These are phyloP conservation scores for Trichoderma sp. DNA, from an alignment of 2,329 filamentous ascomycete species.

Conservation along the genomic window DNA sequence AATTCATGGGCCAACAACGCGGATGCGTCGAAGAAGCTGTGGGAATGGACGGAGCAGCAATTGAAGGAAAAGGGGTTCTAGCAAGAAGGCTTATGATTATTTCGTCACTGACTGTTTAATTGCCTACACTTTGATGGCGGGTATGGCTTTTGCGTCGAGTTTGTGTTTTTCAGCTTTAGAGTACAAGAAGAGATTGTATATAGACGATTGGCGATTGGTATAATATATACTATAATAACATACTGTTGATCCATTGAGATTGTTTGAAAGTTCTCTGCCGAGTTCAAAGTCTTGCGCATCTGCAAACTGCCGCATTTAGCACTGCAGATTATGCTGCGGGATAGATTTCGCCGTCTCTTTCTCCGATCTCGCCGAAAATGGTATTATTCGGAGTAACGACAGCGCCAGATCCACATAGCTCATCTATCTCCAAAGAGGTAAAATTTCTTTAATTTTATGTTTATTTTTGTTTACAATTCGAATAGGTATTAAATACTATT, in stretches of 20 bases:
- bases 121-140: not conserved
- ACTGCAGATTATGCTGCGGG: not conserved
- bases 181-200: not conserved
- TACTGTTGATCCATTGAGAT: not conserved
- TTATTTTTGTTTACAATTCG: not conserved
- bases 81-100: not conserved
- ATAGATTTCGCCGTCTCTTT: not conserved
- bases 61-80: conserved; percentile 18
- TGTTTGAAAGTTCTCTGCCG: not conserved
- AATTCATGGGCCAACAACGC: conserved; percentile 1
- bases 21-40: not conserved
- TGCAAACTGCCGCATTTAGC: not conserved
- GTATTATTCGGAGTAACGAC: not conserved
- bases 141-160: not conserved
- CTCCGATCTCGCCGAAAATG: conserved; percentile 21
- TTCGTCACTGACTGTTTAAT: not conserved
- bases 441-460: not conserved
- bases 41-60: conserved; percentile 20
- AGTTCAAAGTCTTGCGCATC: not conserved
- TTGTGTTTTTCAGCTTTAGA: not conserved
- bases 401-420: conserved; percentile 1
- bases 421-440: not conserved
- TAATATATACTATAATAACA: not conserved
- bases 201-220: not conserved
- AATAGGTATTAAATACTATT: not conserved